A percentile compares a stretch with the other conserved stretches of the same genome.
Conservation (phyloP, 805 yeast species). For the Helenozyma baotianmanensis region DNA sequence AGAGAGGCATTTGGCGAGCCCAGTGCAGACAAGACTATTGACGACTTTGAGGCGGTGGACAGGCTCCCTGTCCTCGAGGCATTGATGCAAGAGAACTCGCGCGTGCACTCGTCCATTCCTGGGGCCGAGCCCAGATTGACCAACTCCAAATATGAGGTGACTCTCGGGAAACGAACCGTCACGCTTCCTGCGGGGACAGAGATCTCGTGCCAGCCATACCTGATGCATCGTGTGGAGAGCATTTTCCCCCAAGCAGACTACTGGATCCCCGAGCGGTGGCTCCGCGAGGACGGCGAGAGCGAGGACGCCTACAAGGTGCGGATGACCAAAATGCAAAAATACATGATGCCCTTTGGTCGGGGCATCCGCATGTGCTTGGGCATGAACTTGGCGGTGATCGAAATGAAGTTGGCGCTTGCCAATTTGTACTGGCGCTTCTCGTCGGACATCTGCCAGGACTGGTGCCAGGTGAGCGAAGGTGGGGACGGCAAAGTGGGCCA, state of each 20-base stretch:
- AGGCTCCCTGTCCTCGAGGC: slow-evolving; percentile 56
- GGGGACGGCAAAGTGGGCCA: slow-evolving; percentile 15
- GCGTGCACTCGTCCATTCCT: slow-evolving; percentile 69
- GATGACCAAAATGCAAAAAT: slow-evolving; percentile 42
- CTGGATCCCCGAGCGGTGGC: slow-evolving; percentile 65
- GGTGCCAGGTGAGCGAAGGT: slow-evolving; percentile 34
- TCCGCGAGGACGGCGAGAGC: slow-evolving; percentile 33
- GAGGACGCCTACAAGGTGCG: slow-evolving; percentile 27
- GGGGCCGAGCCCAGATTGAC: slow-evolving; percentile 63
- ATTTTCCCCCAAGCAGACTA: slow-evolving; percentile 49
- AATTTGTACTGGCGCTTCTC: slow-evolving; percentile 48
- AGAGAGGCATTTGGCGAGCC: slow-evolving; percentile 29
- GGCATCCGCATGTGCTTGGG: slow-evolving; percentile 77
- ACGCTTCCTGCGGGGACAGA: slow-evolving; percentile 49
- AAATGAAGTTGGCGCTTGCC: slow-evolving; percentile 56
- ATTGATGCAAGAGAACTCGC: slow-evolving; percentile 53
- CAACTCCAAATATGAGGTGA: slow-evolving; percentile 25
- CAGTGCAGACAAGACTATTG: slow-evolving; percentile 15
- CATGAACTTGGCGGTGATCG: slow-evolving; percentile 60
- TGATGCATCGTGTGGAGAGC: slow-evolving; percentile 48
- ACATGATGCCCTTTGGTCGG: slow-evolving; percentile 66
- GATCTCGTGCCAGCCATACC: slow-evolving; percentile 63
- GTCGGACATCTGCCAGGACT: slow-evolving; percentile 36
- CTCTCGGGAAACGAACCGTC: slow-evolving; percentile 8
- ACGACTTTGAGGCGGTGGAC: slow-evolving; percentile 43